phyloP scores from a whole-genome alignment of 495 filamentous ascomycete genomes.

The Aspergillus bridgeri region DNA sequence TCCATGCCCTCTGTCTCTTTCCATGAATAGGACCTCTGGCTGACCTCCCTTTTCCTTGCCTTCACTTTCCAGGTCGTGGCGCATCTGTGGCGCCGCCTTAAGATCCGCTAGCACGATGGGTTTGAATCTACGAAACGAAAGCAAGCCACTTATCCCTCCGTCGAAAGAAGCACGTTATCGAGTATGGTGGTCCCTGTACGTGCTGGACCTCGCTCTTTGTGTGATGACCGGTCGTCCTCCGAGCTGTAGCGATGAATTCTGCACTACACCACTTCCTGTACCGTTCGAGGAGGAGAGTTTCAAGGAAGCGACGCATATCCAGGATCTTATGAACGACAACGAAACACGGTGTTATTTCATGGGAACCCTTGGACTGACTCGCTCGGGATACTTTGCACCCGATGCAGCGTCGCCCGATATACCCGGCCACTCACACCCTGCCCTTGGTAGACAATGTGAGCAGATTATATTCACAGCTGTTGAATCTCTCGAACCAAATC shows the following conservation, averaged over 20 bases:
- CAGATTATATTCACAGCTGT: constrained; percentile 20
- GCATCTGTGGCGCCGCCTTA: constrained; percentile 55
- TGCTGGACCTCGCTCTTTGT: constrained; percentile 54
- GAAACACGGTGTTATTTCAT: constrained; percentile 25
- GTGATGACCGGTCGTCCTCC: constrained; percentile 60
- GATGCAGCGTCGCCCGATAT: not conserved
- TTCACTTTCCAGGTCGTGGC: constrained; percentile 52
- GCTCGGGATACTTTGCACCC: constrained; percentile 2
- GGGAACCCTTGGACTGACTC: constrained; percentile 7
- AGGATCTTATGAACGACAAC: constrained; percentile 26
- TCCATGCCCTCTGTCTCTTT: not conserved
- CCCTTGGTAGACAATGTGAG: constrained; percentile 12
- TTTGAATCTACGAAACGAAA: constrained; percentile 59
- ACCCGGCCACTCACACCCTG: not conserved
- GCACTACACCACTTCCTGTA: constrained; percentile 51
- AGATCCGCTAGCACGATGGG: constrained; percentile 57
- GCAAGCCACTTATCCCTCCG: constrained; percentile 37
- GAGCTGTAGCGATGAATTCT: constrained; percentile 48
- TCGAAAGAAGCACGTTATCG: constrained; percentile 46
- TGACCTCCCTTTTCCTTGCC: not conserved
- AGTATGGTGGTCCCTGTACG: constrained; percentile 54
- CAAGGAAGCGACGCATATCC: constrained; percentile 21
- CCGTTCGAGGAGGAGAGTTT: constrained; percentile 53
- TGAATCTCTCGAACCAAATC: constrained; percentile 26
- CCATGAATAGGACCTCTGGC: not conserved